A percentile compares a stretch with the other conserved stretches of the same genome.
These are phyloP conservation scores for Thinopyrum obtusiflorum DNA, from an alignment of 202 grass and related monocot genomes.

Conservation along the genomic window DNA sequence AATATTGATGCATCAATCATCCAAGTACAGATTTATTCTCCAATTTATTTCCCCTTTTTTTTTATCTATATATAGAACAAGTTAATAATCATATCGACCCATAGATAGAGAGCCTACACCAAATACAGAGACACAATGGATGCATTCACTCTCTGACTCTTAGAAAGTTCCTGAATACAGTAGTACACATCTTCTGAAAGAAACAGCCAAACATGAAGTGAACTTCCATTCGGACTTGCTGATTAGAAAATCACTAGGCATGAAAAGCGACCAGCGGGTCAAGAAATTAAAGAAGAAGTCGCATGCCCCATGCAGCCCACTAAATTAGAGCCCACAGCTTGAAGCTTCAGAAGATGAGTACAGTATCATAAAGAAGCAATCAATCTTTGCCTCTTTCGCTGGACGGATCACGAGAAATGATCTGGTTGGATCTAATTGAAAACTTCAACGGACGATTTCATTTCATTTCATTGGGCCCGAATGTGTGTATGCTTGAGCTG, in stretches of 20 bases:
- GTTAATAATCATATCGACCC: neutral
- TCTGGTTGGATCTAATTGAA: slow-evolving; percentile 12
- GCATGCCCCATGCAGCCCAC: slow-evolving; percentile 19
- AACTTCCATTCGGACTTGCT: slow-evolving; percentile 17
- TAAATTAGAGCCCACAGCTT: neutral
- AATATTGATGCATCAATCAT: slow-evolving; percentile 12
- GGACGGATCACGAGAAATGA: neutral
- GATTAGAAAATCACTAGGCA: slow-evolving; percentile 20
- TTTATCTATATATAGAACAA: neutral
- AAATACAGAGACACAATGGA: slow-evolving; percentile 11
- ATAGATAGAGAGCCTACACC: slow-evolving; percentile 20
- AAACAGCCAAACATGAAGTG: slow-evolving; percentile 29
- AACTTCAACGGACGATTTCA: neutral
- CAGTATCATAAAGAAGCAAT: neutral
- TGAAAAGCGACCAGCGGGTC: slow-evolving; percentile 25
- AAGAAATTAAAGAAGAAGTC: slow-evolving; percentile 31
- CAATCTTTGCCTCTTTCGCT: slow-evolving; percentile 36
- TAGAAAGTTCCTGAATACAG: slow-evolving; percentile 1
- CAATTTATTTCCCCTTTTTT: neutral
- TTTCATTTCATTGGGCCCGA: neutral
- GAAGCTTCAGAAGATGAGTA: slow-evolving; percentile 27
- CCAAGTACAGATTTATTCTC: neutral
- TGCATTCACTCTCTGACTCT: slow-evolving; percentile 11
- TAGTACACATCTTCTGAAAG: slow-evolving; percentile 11
- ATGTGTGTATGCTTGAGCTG: neutral